These are phyloP conservation scores for Aspergillus heteromorphus DNA, from an alignment of 495 filamentous ascomycete species.

Conservation along the genomic window DNA sequence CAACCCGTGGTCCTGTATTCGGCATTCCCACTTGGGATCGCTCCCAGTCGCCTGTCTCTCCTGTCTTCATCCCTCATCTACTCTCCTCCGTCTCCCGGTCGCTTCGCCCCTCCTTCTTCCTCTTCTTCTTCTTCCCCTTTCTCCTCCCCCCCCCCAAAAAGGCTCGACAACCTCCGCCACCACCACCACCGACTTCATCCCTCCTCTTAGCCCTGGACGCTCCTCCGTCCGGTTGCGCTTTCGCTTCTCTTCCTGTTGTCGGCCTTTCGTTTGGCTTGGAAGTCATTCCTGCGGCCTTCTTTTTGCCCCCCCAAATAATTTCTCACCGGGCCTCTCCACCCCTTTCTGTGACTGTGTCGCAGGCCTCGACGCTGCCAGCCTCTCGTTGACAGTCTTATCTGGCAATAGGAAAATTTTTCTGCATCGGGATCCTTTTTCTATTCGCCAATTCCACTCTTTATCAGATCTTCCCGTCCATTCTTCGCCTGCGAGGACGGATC, in stretches of 20 bases:
- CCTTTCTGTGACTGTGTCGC: conserved; percentile 18
- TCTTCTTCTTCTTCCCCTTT: conserved; percentile 4
- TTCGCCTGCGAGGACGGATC: conserved; percentile 12
- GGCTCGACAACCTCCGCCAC: conserved; percentile 6
- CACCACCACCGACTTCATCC: background rate
- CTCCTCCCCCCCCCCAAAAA: conserved; percentile 4
- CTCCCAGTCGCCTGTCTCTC: conserved; percentile 11
- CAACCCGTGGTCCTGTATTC: conserved; percentile 18
- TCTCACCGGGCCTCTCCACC: conserved; percentile 1
- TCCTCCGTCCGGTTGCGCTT: background rate
- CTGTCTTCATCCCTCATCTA: conserved; percentile 13
- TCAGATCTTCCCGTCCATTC: conserved; percentile 7
- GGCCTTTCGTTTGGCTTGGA: conserved; percentile 1
- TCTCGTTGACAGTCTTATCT: conserved; percentile 27
- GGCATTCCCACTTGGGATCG: conserved; percentile 19
- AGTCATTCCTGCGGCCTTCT: conserved; percentile 2
- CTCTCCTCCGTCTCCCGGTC: conserved; percentile 7
- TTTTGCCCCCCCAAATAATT: conserved; percentile 1
- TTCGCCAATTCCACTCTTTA: conserved; percentile 23
- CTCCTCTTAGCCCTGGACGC: conserved; percentile 14
- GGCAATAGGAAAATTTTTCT: conserved; percentile 16
- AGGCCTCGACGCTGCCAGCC: conserved; percentile 26
- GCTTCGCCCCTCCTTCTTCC: conserved; percentile 7
- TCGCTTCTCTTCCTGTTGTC: conserved; percentile 13
- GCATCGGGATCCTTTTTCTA: conserved; percentile 2